Percentiles rank a stretch among this genome's conserved stretches.
These are phyloP conservation scores for Mrakia frigida DNA, from an alignment of 768 basidiomycete genomes.

Conservation along the genomic window DNA sequence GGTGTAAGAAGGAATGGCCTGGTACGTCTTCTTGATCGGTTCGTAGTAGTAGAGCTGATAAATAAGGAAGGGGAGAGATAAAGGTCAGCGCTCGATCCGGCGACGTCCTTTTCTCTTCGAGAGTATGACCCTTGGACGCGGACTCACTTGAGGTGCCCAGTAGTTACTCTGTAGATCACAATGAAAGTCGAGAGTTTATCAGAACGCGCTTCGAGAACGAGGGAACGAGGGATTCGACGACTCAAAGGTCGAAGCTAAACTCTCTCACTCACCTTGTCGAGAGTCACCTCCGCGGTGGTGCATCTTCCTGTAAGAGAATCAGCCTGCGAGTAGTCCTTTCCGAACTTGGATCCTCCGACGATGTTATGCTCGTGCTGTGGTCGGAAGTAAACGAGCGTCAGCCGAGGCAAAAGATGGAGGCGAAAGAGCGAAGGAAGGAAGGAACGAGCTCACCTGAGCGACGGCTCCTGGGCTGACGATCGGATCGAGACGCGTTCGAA, in stretches of 20 bases:
- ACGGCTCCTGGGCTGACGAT: conserved; percentile 35
- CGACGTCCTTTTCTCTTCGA: background rate
- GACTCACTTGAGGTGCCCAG: conserved; percentile 37
- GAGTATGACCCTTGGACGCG: background rate
- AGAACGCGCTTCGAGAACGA: background rate
- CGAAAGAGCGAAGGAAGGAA: background rate
- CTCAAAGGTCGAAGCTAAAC: background rate
- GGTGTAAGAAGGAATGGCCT: conserved; percentile 38
- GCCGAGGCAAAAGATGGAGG: background rate
- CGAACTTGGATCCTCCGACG: conserved; percentile 45
- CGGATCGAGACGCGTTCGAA: conserved; percentile 34
- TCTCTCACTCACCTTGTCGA: conserved; percentile 39
- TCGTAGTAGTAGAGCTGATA: conserved; percentile 43
- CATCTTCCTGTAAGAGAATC: conserved; percentile 39
- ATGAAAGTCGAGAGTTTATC: background rate
- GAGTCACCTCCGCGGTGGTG: conserved; percentile 43
- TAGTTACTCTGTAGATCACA: conserved; percentile 38
- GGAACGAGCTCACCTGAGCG: conserved; percentile 15
- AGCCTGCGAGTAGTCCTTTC: conserved; percentile 40
- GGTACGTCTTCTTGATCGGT: conserved; percentile 38
- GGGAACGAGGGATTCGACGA: background rate
- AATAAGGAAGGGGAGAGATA: background rate
- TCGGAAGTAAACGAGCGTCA: background rate
- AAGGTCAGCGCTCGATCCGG: background rate
- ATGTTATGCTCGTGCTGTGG: conserved; percentile 42